Conservation (phyloP, 2,329 filamentous ascomycete species). For the Talaromyces verruculosus region DNA sequence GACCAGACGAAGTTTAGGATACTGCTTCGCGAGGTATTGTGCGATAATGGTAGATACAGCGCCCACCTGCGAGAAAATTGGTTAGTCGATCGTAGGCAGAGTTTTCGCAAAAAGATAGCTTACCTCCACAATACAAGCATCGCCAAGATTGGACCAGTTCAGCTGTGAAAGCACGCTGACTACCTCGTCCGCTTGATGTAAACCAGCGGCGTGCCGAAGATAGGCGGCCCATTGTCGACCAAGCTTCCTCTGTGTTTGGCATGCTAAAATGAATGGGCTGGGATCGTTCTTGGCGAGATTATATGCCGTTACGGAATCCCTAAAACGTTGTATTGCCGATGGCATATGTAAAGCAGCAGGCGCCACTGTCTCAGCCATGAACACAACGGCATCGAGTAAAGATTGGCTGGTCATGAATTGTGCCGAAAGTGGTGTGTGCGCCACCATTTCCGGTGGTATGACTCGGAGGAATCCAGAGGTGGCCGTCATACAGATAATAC, state of each 20-base stretch:
- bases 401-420: conserved; percentile 37
- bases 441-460: conserved; percentile 33
- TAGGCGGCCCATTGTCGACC: neutral
- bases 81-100: neutral
- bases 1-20: too few species aligned
- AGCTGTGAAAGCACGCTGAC: neutral
- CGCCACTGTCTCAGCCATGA: conserved; percentile 38
- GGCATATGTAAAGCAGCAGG: conserved; percentile 40
- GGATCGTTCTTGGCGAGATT: too few species aligned
- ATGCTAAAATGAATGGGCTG: neutral
- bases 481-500: conserved; percentile 38
- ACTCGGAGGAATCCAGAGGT: conserved; percentile 40
- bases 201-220: neutral
- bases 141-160: neutral
- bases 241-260: neutral
- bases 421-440: conserved; percentile 43
- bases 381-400: conserved; percentile 42
- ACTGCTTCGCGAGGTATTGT: too few species aligned
- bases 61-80: neutral
- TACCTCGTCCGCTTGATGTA: neutral
- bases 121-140: neutral
- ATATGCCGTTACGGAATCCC: too few species aligned
- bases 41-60: too few species aligned
- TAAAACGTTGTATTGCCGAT: conserved; percentile 10
- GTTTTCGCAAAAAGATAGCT: neutral